These are phyloP conservation scores for Pythium aristosporum DNA, from an alignment of 352 stramenopile genomes.

Conservation along the genomic window DNA sequence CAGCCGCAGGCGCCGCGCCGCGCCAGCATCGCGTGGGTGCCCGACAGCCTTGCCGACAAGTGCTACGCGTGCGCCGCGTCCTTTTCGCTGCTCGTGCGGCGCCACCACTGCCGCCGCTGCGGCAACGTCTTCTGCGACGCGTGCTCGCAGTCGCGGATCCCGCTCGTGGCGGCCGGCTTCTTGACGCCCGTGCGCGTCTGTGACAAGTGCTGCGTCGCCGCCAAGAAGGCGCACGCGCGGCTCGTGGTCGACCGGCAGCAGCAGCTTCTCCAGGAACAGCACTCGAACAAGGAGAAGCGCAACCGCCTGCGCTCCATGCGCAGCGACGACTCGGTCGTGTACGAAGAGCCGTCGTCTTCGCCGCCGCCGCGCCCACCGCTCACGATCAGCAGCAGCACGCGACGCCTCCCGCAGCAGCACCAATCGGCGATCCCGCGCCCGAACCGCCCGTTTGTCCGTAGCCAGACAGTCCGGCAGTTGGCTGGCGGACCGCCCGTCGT, in stretches of 20 bases:
- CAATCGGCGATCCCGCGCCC: background rate
- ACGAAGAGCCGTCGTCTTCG: slow-evolving; percentile 15
- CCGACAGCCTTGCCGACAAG: slow-evolving; percentile 73
- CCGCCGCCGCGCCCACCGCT: background rate
- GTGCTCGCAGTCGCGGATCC: slow-evolving; percentile 81
- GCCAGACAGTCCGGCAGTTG: slow-evolving; percentile 19
- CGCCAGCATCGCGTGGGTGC: slow-evolving; percentile 73
- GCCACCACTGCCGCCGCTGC: slow-evolving; percentile 87
- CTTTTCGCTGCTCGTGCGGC: slow-evolving; percentile 75
- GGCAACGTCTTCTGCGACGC: slow-evolving; percentile 90
- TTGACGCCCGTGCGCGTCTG: slow-evolving; percentile 77
- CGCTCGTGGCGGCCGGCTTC: slow-evolving; percentile 65
- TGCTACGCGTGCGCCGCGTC: slow-evolving; percentile 67
- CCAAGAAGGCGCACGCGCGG: slow-evolving; percentile 63
- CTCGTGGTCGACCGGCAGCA: slow-evolving; percentile 65
- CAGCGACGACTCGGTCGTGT: slow-evolving; percentile 22
- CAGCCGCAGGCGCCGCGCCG: slow-evolving; percentile 35
- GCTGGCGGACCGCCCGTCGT: background rate
- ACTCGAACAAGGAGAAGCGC: slow-evolving; percentile 2
- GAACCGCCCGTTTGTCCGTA: slow-evolving; percentile 17
- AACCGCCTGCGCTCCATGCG: slow-evolving; percentile 8
- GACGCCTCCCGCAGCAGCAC: background rate
- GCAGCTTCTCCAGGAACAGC: slow-evolving; percentile 21
- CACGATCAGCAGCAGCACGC: background rate
- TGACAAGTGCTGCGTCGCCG: slow-evolving; percentile 70